A percentile compares a stretch with the other conserved stretches of the same genome.
phyloP scores from a whole-genome alignment of 2,329 filamentous ascomycete genomes.

The Nigrograna mackinnonii region DNA sequence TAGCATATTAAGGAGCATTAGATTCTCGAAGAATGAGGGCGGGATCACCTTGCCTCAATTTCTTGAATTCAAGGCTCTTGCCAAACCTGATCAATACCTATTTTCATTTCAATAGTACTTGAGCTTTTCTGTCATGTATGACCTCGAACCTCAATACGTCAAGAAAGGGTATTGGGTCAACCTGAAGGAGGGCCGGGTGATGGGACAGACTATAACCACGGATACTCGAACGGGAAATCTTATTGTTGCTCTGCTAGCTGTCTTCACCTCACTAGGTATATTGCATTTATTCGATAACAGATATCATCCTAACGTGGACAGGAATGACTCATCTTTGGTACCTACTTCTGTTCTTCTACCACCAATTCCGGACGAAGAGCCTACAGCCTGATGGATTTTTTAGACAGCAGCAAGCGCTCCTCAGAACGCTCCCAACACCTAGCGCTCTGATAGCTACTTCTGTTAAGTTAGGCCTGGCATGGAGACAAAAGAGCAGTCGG shows the following conservation, averaged over 20 bases:
- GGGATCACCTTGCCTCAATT: too few species aligned
- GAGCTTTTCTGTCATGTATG: too few species aligned
- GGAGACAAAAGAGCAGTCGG: constrained; percentile 9
- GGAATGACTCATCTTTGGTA: not conserved
- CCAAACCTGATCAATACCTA: too few species aligned
- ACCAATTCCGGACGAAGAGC: constrained; percentile 6
- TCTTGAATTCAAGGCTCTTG: too few species aligned
- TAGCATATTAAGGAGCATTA: too few species aligned
- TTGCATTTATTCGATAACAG: too few species aligned
- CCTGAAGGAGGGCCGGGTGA: constrained; percentile 1
- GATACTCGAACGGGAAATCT: constrained; percentile 1
- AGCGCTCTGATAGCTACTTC: constrained; percentile 12
- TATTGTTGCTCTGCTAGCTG: constrained; percentile 4
- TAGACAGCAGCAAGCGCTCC: constrained; percentile 15
- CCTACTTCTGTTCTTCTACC: not conserved
- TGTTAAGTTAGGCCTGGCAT: constrained; percentile 12
- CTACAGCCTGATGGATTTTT: constrained; percentile 11
- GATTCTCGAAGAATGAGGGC: too few species aligned
- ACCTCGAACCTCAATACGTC: constrained; percentile 1
- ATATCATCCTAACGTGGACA: too few species aligned
- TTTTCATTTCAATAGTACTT: too few species aligned
- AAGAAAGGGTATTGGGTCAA: constrained; percentile 4
- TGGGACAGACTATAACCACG: constrained; percentile 5
- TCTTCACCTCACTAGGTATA: constrained; percentile 1
- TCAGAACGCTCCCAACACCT: constrained; percentile 14